Base-by-base conservation (phyloP, 2,329 filamentous ascomycete species). In the Lachnellula subtilissima region DNA sequence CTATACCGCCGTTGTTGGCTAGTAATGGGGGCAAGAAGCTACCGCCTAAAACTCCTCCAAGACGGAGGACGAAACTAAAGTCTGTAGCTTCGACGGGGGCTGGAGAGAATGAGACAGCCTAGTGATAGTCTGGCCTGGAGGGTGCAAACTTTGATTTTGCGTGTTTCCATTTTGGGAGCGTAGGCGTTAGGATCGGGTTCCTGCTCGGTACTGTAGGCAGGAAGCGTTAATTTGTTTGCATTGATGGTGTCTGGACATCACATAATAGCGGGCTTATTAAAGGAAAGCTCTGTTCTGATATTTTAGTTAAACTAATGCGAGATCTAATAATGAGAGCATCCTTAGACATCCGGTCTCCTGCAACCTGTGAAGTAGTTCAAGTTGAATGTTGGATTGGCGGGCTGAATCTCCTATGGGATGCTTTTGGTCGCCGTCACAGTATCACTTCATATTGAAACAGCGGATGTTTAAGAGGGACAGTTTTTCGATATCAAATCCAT, bases 11-110 rank as follows among this genome's bases (percentile, higher is more conserved):
- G 6, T 22, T 58, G 11, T 19, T 61, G 15, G 55, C 62, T 48
- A 42, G 60, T 2, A 66, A 67, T 51, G 58, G 59, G 8, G 56
- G 36, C 9, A 71, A 68, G 56, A 70, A 70, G 51, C 43, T 70
- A 23, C 69, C 69, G 7, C 68, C 69, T 1, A 69, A 70, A 51
- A 55, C 68, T 14, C 69, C 69, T 17, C 69, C 69, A 15, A 62
- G 68, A 47, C 62, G 69, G 39, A 60, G 68, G 45, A 70, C 69
- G 14, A 66, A 55, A 47, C 55, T 70, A 45, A 71, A 69, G 56
- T 42, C 51, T n/a, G 61, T 64, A 46, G 50, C 61, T 12, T 59
- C 60, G 11, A 55, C 56, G 5, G 54, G 39, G n/a, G 52, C 55
- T 17, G 7, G 49, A 8, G 35, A 60, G 6, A 58, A 9, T n/a